These are phyloP conservation scores for Termitomyces sp. DNA, from an alignment of 768 basidiomycete genomes.

Conservation along the genomic window DNA sequence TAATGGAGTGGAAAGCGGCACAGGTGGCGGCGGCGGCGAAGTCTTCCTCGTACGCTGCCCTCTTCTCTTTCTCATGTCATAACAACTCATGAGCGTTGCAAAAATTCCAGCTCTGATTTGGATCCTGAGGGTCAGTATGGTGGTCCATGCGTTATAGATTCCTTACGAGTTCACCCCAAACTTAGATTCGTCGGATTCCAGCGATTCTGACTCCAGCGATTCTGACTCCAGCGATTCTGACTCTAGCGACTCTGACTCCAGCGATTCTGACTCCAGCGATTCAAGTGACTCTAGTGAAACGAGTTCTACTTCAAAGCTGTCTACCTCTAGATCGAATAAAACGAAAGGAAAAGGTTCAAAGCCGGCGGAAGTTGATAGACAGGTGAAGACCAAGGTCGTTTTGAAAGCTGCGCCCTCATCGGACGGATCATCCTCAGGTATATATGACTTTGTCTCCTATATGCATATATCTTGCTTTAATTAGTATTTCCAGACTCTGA, in stretches of 20 bases:
- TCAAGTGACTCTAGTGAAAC: slow-evolving; percentile 23
- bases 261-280: slow-evolving; percentile 26
- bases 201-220: slow-evolving; percentile 20
- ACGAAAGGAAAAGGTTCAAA: slow-evolving; percentile 5
- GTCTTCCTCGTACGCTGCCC: slow-evolving; percentile 13
- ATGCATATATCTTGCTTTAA: not conserved
- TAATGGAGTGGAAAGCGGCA: slow-evolving; percentile 55
- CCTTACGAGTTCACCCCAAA: not conserved
- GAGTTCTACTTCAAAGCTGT: slow-evolving; percentile 16
- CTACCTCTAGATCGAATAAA: slow-evolving; percentile 19
- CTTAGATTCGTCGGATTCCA: slow-evolving; percentile 8
- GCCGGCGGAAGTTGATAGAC: slow-evolving; percentile 1
- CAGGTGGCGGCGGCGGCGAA: slow-evolving; percentile 18
- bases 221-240: slow-evolving; percentile 22
- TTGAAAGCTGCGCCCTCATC: not conserved
- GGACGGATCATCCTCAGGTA: slow-evolving; percentile 12
- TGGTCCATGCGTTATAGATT: not conserved
- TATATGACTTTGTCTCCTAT: not conserved
- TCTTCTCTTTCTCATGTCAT: slow-evolving; percentile 3
- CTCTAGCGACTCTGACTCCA: slow-evolving; percentile 18
- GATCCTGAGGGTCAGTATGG: slow-evolving; percentile 18
- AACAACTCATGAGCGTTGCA: slow-evolving; percentile 1
- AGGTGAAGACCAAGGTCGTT: not conserved
- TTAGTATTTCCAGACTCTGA: slow-evolving; percentile 16
- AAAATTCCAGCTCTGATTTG: slow-evolving; percentile 15